Base-by-base conservation (phyloP, 768 basidiomycete species). In the Xerocomellus chrysenteron region DNA sequence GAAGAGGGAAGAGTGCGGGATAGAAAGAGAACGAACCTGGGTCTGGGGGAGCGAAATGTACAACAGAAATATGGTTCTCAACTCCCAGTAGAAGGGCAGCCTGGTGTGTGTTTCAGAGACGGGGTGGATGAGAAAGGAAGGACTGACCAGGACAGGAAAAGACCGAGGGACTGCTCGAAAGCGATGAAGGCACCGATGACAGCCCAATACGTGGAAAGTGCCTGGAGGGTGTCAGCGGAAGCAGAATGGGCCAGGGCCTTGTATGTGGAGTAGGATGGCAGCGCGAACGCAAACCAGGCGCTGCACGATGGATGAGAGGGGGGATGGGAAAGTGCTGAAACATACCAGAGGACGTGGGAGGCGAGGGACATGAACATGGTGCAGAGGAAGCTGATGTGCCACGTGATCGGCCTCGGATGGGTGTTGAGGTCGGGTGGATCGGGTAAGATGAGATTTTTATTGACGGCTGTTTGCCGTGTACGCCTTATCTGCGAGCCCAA, bases 31-130 rank as follows among this genome's bases (percentile, higher is more conserved):
- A 71, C 74, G 47, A 55, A 84, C 88, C 79, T 87, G 80, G 1
- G 80, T 86, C 73, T 88, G 86, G 8, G 87, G 87, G 17, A 90
- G 79, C 10, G 86, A 73, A 43, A 90, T 68, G 74, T 84, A 90
- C 26, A 90, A 75, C 4, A 90, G 67, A 66, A 88, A 83, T 4
- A 83, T 24, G n/a, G 84, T 87, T 62, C 88, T 84, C 50, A 82
- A 44, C 64, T 90, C 88, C 83, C 83, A 88, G 65, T 89, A 90
- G 67, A 90, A 87, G 8, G 88, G 88, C 41, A 90, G 64, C 88
- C 88, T 88, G 51, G 7, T 10, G n/a, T 11, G 40, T 19, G 55
- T 41, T 52, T 69, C 35, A 66, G 60, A 21, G 47, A 54, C 52
- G 59, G 44, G 45, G 5, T 8, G 16, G 24, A 6, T 2, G 45